Percentiles rank a stretch among this genome's conserved stretches.
These are phyloP conservation scores for Grosmannia penicillata DNA, from an alignment of 2,329 filamentous ascomycete genomes.

Conservation along the genomic window DNA sequence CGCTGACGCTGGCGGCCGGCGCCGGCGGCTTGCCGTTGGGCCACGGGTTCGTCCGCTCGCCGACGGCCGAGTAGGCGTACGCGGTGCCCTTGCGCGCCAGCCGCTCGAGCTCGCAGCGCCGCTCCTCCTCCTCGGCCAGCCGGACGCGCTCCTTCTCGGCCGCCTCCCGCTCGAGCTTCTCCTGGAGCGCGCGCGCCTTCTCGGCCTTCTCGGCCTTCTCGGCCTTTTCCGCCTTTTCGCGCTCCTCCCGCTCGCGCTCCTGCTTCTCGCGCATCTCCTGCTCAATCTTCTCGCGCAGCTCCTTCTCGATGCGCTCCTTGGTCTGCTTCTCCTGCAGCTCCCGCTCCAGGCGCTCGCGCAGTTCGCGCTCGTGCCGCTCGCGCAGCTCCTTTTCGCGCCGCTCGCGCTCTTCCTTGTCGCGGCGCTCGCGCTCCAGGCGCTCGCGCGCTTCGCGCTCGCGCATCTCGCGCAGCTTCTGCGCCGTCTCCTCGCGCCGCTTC, in stretches of 20 bases:
- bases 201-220: constrained; percentile 16
- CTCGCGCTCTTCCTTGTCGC: constrained; percentile 17
- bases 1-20: neutral
- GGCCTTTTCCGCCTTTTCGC: constrained; percentile 18
- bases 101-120: constrained; percentile 10
- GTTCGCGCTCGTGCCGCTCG: constrained; percentile 18
- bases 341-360: constrained; percentile 17
- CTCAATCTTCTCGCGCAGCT: constrained; percentile 19
- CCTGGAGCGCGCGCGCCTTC: constrained; percentile 17
- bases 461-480: constrained; percentile 22
- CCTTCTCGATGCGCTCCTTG: constrained; percentile 20
- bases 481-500: constrained; percentile 42
- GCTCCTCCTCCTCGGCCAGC: constrained; percentile 16
- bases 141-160: constrained; percentile 19
- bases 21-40: constrained; percentile 41
- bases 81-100: constrained; percentile 29
- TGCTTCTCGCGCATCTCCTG: constrained; percentile 16
- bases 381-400: constrained; percentile 16
- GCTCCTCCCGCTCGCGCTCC: neutral
- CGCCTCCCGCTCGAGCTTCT: constrained; percentile 14
- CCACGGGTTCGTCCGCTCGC: constrained; percentile 58
- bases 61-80: constrained; percentile 51
- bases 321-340: constrained; percentile 31
- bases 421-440: constrained; percentile 16
- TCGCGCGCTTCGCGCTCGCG: constrained; percentile 18